These are phyloP conservation scores for Tripidium arundinaceum DNA, from an alignment of 202 grass and related monocot species.

Conservation along the genomic window DNA sequence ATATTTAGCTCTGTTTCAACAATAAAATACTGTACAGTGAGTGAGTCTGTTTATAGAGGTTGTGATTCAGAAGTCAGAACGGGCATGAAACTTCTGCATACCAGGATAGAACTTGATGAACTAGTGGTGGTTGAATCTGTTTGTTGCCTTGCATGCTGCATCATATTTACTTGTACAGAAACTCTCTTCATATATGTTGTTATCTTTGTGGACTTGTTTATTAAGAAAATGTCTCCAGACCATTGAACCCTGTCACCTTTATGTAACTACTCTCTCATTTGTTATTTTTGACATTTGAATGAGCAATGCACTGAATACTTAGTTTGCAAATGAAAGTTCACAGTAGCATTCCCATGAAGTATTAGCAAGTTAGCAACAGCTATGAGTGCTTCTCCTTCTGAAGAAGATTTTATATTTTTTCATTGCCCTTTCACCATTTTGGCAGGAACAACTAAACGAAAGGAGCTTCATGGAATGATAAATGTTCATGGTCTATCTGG, in stretches of 20 bases:
- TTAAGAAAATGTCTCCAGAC: conserved; percentile 7
- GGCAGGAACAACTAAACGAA: conserved; percentile 86
- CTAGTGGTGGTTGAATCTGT: conserved; percentile 11
- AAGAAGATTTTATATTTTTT: not conserved
- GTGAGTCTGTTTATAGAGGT: not conserved
- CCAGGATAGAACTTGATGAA: conserved; percentile 5
- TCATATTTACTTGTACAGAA: conserved; percentile 9
- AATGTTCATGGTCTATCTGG: conserved; percentile 53
- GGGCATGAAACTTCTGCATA: not conserved
- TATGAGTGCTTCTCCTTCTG: not conserved
- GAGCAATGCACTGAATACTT: conserved; percentile 14
- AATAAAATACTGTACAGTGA: not conserved
- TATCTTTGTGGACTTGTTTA: conserved; percentile 7
- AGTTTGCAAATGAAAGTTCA: not conserved
- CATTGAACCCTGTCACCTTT: conserved; percentile 17
- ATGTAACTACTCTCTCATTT: not conserved
- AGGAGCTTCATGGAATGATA: conserved; percentile 77
- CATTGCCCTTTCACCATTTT: conserved; percentile 16
- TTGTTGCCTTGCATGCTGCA: conserved; percentile 23
- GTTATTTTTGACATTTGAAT: conserved; percentile 16
- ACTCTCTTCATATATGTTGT: not conserved
- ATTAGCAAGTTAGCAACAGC: not conserved
- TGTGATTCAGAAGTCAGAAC: not conserved
- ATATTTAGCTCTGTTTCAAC: conserved; percentile 1
- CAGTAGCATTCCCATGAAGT: conserved; percentile 14